Evolutionary conservation across 2,329 filamentous ascomycete species (phyloP).

Genomic region (Aspergillus phoenicis): DNA sequence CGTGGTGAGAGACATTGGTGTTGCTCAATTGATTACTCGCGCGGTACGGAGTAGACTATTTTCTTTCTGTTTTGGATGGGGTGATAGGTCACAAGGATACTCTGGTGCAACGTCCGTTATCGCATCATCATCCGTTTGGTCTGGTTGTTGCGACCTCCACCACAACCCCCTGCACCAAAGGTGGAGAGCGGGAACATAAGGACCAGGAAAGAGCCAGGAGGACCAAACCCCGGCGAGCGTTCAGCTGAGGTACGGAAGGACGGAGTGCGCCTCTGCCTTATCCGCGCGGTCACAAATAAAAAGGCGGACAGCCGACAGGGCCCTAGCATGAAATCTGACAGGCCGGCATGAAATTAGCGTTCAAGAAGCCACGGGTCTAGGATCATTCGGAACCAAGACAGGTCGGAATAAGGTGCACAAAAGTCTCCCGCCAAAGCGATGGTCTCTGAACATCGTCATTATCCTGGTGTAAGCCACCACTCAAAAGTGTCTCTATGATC

Average conservation of each 20-base stretch:
- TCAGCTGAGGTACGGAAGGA: not conserved
- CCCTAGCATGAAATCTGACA: not conserved
- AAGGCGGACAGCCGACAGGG: not conserved
- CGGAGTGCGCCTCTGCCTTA: not conserved
- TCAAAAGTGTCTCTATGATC: conserved; percentile 2
- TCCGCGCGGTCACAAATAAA: not conserved
- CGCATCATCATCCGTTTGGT: not conserved
- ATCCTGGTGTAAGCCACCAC: conserved; percentile 9
- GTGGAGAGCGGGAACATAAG: conserved; percentile 1
- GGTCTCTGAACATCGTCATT: conserved; percentile 7
- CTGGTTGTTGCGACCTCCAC: conserved; percentile 1
- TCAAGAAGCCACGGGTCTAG: conserved; percentile 3
- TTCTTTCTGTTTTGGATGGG: not conserved
- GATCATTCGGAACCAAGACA: conserved; percentile 1
- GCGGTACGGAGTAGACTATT: not conserved
- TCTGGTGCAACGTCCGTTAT: not conserved
- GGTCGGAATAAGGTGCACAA: conserved; percentile 3
- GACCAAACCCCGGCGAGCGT: not conserved
- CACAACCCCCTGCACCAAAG: not conserved
- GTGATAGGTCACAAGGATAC: not conserved
- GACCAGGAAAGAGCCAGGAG: not conserved
- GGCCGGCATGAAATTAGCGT: not conserved
- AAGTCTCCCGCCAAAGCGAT: not conserved
- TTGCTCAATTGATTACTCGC: not conserved
- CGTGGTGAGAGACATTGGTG: not conserved